Evolutionary conservation across 1,284 basidiomycete species (phyloP), one percentile per base, ranked within the genome.

Genomic region (Cryptococcus maquisensis): DNA sequence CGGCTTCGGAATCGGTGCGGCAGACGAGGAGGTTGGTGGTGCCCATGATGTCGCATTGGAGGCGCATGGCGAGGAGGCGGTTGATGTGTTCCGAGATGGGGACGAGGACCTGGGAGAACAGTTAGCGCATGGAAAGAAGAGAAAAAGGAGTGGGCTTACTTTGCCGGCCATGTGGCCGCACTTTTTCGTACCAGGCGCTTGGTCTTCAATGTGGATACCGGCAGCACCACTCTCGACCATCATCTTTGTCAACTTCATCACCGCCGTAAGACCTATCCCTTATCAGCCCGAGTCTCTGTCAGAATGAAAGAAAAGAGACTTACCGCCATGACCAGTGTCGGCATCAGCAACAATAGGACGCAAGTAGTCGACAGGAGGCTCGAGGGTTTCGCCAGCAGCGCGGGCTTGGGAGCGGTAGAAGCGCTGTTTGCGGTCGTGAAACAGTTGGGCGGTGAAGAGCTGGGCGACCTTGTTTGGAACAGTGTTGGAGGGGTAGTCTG

Each of bases 301-400:
- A 16, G 12, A 26, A 21, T 5, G 13, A 23, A 21, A 20, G 15
- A 23, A 38, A 54, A 32, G 39, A 49, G 40, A 74, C 79, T 75
- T 64, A 92, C 89, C 90, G 53, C 65, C 73, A 57, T 75, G 73
- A 44, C 73, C 91, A 45, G 92, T 94, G 78, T 95, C 93, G 41
- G 86, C 92, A 73, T 96, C 93, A 12, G 93, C 93, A 60, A 97
- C 87, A 63, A 97, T 94, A 23, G 93, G 93, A 47, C 90, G 81
- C 50, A 97, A 79, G 74, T 96, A 97, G 74, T 97, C 93, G 51
- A 91, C 79, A 64, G 71, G 61, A 9, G 69, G 62, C 10, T 72
- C 71, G 79, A 88, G 81, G 63, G 84, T 84, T 18, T 68, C 59
- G 59, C 83, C 81, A 46, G 68, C 68, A 46, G 64, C 59, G 3